phyloP scores from a whole-genome alignment of 2,329 filamentous ascomycete genomes.

The Claviceps maximensis region DNA sequence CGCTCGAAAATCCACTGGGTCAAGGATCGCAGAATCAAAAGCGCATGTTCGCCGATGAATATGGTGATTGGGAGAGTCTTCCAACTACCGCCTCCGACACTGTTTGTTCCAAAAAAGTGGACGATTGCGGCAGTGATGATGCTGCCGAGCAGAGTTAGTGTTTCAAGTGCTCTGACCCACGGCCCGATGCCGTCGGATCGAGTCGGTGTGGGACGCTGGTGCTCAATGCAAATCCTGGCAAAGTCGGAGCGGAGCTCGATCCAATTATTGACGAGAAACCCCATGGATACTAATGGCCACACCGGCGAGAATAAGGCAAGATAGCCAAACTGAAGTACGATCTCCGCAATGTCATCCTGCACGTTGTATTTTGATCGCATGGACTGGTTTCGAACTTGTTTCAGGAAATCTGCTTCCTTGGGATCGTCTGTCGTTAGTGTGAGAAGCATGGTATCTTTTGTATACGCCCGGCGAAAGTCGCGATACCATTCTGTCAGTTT shows the following conservation, averaged over 20 bases:
- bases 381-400: slow-evolving; percentile 51
- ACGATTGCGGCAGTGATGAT: slow-evolving; percentile 60
- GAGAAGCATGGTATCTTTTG: slow-evolving; percentile 30
- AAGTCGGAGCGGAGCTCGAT: slow-evolving; percentile 65
- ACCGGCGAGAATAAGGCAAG: slow-evolving; percentile 60
- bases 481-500: slow-evolving; percentile 34
- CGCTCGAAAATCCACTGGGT: slow-evolving; percentile 23
- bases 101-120: slow-evolving; percentile 53
- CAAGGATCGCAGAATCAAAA: slow-evolving; percentile 43
- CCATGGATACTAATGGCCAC: slow-evolving; percentile 61
- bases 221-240: slow-evolving; percentile 62
- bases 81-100: slow-evolving; percentile 41
- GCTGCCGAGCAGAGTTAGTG: slow-evolving; percentile 60
- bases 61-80: slow-evolving; percentile 56
- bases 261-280: slow-evolving; percentile 67
- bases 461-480: slow-evolving; percentile 21
- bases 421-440: slow-evolving; percentile 40
- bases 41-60: slow-evolving; percentile 61
- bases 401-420: slow-evolving; percentile 51
- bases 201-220: slow-evolving; percentile 55
- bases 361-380: slow-evolving; percentile 59
- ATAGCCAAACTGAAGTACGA: slow-evolving; percentile 63
- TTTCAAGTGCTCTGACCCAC: slow-evolving; percentile 54
- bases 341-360: slow-evolving; percentile 58
- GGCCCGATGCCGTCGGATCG: slow-evolving; percentile 63